Evolutionary conservation across 805 yeast species (phyloP), one percentile per base, ranked within the genome.

Genomic region (Scheffersomyces stipitis): DNA sequence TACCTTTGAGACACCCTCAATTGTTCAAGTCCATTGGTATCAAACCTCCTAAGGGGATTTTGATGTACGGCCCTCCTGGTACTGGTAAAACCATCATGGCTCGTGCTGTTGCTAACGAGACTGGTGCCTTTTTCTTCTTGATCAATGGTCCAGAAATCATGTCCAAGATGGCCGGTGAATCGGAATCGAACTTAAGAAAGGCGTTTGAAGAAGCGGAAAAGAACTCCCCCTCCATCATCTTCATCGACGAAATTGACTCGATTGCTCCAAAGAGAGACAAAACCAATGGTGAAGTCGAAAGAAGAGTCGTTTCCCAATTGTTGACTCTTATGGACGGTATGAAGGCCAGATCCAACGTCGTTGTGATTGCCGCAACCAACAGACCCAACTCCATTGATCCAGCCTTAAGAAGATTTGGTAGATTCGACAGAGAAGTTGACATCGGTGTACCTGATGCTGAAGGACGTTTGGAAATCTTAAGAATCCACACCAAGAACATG

Each of bases 121-220:
- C 99, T 16, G 99, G 99, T 59, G 99, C 99, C 1, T 93, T 93
- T 64, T 93, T 93, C 79, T 93, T 93, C 65, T 78, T 93, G 55
- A 93, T 93, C 66, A 93, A 93, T 62, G 99, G 99, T 66, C 99
- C 99, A 7, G 99, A 93, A 69, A 95, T 93, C 58, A 93, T 93
- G 99, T 90, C 98, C 38, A 93, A 93, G 71, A 93, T 93, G 99
- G 99, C 99, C 35, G 99, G 99, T 74, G 99, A 93, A 71, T 86
- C 96, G 13, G 99, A 93, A 72, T 86, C 96, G 24, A 93, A 93
- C 58, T 75, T 93, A 64, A 82, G 99, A 74, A 90, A 90, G 69
- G 99, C 99, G 2, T 93, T 93, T 55, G 99, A 93, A 71, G 99
- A 93, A 71, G 99, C 99, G 38, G 99, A 93, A 71, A 93, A 93